Percentiles rank a stretch among this genome's conserved stretches.
Conservation (phyloP, 2,329 filamentous ascomycete genomes). For the Aureobasidium lini region DNA sequence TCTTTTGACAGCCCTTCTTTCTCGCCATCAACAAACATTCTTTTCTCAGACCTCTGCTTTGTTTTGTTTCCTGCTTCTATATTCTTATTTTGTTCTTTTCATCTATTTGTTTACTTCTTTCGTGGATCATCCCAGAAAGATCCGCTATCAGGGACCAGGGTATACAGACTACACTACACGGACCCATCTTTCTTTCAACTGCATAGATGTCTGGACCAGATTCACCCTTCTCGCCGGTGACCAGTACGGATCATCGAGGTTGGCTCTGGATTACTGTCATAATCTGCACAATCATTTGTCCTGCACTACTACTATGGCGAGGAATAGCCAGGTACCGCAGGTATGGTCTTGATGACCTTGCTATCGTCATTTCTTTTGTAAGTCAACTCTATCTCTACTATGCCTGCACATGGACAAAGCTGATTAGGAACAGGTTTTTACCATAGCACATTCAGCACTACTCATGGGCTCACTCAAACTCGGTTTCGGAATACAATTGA, state of each 20-base stretch:
- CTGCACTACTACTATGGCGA: neutral
- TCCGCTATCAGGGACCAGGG: neutral
- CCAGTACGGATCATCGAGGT: neutral
- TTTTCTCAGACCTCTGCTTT: neutral
- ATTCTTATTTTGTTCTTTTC: neutral
- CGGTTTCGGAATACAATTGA: neutral
- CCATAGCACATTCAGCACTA: slow-evolving; percentile 2
- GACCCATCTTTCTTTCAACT: neutral
- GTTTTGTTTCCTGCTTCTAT: neutral
- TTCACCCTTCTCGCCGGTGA: neutral
- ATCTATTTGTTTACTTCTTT: neutral
- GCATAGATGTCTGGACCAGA: neutral
- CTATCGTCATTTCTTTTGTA: slow-evolving; percentile 1
- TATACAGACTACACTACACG: neutral
- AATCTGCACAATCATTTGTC: neutral
- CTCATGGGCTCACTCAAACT: neutral
- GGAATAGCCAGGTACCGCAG: neutral
- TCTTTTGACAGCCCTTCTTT: no score
- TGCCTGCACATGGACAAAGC: neutral
- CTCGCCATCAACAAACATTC: no score
- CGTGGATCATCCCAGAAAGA: neutral
- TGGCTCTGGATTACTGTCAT: slow-evolving; percentile 4
- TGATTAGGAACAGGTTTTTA: neutral
- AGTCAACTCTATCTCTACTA: neutral
- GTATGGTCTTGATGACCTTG: slow-evolving; percentile 2